Percentiles rank a stretch among this genome's conserved stretches.
phyloP scores from a whole-genome alignment of 1,139 yeast species.

The Debaryomyces coudertii region DNA sequence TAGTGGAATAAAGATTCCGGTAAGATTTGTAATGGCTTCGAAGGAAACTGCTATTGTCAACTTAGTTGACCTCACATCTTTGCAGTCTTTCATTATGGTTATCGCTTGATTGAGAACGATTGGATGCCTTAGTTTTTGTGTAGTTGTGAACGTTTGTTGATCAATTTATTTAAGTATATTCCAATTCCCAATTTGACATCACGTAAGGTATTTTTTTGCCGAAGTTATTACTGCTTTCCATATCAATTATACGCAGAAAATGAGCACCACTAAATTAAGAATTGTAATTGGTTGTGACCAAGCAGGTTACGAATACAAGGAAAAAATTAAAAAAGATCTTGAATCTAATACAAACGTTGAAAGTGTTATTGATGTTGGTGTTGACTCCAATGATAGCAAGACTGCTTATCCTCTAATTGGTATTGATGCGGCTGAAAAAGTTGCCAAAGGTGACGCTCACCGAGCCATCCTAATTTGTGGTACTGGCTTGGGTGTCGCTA shows the following conservation, averaged over 20 bases:
- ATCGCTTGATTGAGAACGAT: background rate
- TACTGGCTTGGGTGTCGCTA: constrained; percentile 53
- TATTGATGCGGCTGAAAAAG: constrained; percentile 43
- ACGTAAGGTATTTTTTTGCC: background rate
- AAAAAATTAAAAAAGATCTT: constrained; percentile 37
- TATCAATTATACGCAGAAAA: background rate
- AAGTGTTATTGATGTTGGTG: constrained; percentile 44
- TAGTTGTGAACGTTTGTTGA: background rate
- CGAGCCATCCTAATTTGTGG: constrained; percentile 50
- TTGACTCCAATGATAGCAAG: constrained; percentile 25
- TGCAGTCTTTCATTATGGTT: background rate
- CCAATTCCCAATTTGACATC: background rate
- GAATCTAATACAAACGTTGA: constrained; percentile 30
- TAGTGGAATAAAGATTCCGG: background rate
- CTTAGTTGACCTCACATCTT: background rate
- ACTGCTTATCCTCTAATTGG: constrained; percentile 47
- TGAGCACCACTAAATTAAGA: constrained; percentile 18
- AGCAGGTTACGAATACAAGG: constrained; percentile 50
- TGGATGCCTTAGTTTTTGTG: background rate
- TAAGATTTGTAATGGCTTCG: background rate
- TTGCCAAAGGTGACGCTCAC: constrained; percentile 42
- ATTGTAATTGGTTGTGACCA: constrained; percentile 46
- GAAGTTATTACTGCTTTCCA: background rate
- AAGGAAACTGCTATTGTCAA: background rate
- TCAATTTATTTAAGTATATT: background rate